Conservation (phyloP, 768 basidiomycete genomes). For the Phlegmacium glaucopus region DNA sequence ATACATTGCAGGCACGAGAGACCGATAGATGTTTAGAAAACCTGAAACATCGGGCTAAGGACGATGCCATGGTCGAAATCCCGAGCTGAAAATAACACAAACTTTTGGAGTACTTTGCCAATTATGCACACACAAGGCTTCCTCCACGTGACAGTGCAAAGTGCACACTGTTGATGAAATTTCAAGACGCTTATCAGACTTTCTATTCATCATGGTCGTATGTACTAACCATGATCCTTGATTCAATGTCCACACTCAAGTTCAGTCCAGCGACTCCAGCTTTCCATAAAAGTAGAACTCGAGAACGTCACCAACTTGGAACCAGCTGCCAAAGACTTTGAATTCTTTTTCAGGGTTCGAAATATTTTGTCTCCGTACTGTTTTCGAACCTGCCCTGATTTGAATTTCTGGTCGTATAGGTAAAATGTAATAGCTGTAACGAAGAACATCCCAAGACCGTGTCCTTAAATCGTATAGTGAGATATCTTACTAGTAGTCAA, state of each 20-base stretch:
- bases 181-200: too few relatives aligned
- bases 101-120: too few relatives aligned
- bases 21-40: conserved; percentile 9
- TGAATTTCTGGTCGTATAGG: conserved; percentile 35
- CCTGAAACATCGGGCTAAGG: conserved; percentile 13
- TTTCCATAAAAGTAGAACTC: conserved; percentile 76
- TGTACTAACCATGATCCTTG: conserved; percentile 20
- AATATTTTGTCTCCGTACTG: neutral
- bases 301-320: conserved; percentile 72
- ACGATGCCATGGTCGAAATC: conserved; percentile 8
- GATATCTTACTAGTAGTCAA: conserved; percentile 6
- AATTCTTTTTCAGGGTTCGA: conserved; percentile 77
- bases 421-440: conserved; percentile 77
- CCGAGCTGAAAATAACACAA: neutral
- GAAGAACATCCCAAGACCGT: conserved; percentile 74
- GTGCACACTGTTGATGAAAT: too few relatives aligned
- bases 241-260: conserved; percentile 7
- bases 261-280: conserved; percentile 45
- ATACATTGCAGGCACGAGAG: neutral
- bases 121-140: too few relatives aligned
- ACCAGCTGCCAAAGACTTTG: conserved; percentile 66
- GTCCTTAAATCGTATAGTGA: conserved; percentile 66
- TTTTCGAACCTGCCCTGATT: conserved; percentile 18
- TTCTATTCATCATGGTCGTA: conserved; percentile 46
- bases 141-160: too few relatives aligned